A percentile compares a stretch with the other conserved stretches of the same genome.
Conservation (phyloP, 306 rosid species). For the Abrus precatorius region DNA sequence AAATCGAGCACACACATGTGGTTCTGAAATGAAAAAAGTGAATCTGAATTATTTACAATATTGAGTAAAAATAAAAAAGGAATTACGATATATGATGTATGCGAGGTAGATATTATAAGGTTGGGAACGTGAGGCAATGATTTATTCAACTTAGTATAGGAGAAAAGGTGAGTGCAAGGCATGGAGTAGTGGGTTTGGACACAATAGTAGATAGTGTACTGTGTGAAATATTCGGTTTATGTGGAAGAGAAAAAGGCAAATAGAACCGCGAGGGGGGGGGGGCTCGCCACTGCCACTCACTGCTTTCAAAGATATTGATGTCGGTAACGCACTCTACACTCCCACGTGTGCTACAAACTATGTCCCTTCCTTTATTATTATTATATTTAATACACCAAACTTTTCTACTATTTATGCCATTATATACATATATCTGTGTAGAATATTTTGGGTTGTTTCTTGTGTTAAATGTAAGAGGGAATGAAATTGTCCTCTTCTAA, state of each 20-base stretch:
- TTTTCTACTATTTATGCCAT: neutral
- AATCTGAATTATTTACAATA: too few relatives aligned
- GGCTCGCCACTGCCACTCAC: slow-evolving; percentile 35
- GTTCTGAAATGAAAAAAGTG: too few relatives aligned
- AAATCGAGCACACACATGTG: too few relatives aligned
- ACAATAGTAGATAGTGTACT: slow-evolving; percentile 5
- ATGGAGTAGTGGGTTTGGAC: slow-evolving; percentile 45
- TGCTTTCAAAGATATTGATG: slow-evolving; percentile 45
- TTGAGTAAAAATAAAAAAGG: too few relatives aligned
- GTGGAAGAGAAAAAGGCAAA: slow-evolving; percentile 46
- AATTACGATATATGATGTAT: neutral
- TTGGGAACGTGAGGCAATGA: slow-evolving; percentile 57
- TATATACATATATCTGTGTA: neutral
- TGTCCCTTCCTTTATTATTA: slow-evolving; percentile 8
- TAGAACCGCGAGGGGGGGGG: slow-evolving; percentile 22
- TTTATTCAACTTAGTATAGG: slow-evolving; percentile 36
- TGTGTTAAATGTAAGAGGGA: too few relatives aligned
- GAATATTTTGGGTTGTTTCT: too few relatives aligned
- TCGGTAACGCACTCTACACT: slow-evolving; percentile 62
- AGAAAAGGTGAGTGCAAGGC: slow-evolving; percentile 36
- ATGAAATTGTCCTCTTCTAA: neutral
- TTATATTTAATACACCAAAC: neutral
- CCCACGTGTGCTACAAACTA: slow-evolving; percentile 55
- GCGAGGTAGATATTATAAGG: neutral
- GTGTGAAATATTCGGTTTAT: slow-evolving; percentile 17